Evolutionary conservation across 495 filamentous ascomycete species (phyloP).

Genomic region (Melanomma pulvis-pyrius): DNA sequence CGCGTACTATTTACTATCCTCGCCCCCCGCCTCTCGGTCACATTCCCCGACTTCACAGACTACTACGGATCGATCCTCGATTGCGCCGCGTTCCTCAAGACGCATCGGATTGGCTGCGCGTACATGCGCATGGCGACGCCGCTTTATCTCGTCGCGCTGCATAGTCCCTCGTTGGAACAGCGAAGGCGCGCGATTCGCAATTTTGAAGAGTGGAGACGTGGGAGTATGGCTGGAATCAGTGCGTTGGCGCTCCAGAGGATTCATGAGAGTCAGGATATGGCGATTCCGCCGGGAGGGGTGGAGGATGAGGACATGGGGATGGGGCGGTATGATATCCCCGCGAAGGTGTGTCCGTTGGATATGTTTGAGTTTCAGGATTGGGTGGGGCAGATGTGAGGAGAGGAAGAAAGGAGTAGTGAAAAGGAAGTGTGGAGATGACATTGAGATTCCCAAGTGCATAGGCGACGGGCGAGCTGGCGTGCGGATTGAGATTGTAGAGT

Average conservation of each 20-base stretch:
- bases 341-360: background rate
- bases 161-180: constrained; percentile 5
- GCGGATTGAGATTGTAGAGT: too few species aligned
- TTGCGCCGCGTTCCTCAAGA: constrained; percentile 6
- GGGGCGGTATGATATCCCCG: background rate
- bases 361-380: constrained; percentile 10
- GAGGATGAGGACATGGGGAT: background rate
- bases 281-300: background rate
- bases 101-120: constrained; percentile 22
- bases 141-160: constrained; percentile 20
- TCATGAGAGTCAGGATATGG: background rate
- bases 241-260: constrained; percentile 16
- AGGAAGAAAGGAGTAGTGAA: too few species aligned
- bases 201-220: constrained; percentile 20
- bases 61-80: constrained; percentile 2
- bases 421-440: too few species aligned
- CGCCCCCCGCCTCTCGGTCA: constrained; percentile 8
- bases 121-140: constrained; percentile 31
- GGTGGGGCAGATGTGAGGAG: constrained; percentile 13
- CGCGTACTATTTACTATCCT: constrained; percentile 14
- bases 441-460: too few species aligned
- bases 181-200: background rate
- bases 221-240: constrained; percentile 23
- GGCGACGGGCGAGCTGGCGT: too few species aligned
- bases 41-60: constrained; percentile 16